Evolutionary conservation across 2,329 filamentous ascomycete species (phyloP).

Genomic region (Conoideocrella luteorostrata): DNA sequence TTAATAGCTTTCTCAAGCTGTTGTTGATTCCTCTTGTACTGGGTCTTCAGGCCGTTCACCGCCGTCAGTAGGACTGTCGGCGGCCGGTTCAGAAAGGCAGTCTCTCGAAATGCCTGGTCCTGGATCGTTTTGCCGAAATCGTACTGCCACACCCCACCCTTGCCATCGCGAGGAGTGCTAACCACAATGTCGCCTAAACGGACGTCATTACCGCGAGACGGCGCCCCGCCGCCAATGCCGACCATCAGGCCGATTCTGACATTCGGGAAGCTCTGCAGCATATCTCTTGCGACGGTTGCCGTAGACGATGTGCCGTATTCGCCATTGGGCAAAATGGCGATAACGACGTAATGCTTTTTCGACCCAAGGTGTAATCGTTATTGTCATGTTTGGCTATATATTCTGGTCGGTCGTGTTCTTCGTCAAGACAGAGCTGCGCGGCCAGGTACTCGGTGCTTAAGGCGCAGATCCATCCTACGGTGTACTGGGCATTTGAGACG

Average conservation of each 20-base stretch:
- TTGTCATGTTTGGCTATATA: constrained; percentile 17
- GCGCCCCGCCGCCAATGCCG: constrained; percentile 27
- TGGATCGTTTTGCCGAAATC: constrained; percentile 10
- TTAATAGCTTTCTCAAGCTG: too few species aligned
- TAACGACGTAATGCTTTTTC: constrained; percentile 12
- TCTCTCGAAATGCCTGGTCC: too few species aligned
- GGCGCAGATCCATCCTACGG: constrained; percentile 38
- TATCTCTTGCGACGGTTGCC: constrained; percentile 18
- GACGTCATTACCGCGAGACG: constrained; percentile 16
- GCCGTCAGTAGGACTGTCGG: too few species aligned
- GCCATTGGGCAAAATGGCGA: constrained; percentile 18
- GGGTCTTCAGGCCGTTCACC: too few species aligned
- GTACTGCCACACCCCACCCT: constrained; percentile 13
- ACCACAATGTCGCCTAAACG: constrained; percentile 10
- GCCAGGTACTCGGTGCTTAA: constrained; percentile 29
- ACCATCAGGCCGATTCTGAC: constrained; percentile 25
- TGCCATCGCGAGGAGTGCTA: constrained; percentile 2
- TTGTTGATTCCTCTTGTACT: too few species aligned
- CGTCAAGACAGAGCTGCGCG: constrained; percentile 31
- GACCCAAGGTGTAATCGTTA: constrained; percentile 12
- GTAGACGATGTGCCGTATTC: constrained; percentile 19
- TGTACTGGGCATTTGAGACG: too few species aligned
- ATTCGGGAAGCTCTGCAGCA: constrained; percentile 23
- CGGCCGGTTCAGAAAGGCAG: too few species aligned
- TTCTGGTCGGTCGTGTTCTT: constrained; percentile 14